phyloP scores from a whole-genome alignment of 1,139 yeast genomes.

The Protomyces lactucae-debilis region DNA sequence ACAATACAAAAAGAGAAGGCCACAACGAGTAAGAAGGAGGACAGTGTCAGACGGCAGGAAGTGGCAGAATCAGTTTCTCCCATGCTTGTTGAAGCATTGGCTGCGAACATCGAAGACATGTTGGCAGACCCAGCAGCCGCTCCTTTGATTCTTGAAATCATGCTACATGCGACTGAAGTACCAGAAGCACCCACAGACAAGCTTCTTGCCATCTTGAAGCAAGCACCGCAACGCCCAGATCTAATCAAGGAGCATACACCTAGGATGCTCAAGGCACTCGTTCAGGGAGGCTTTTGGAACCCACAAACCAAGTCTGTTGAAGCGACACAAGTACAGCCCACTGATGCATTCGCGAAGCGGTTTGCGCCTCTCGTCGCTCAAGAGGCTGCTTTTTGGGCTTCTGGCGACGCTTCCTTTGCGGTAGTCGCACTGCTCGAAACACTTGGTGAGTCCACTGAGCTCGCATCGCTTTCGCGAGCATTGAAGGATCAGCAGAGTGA shows the following conservation, averaged over 20 bases:
- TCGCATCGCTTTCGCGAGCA: neutral
- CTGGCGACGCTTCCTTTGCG: conserved; percentile 73
- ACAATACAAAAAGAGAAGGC: conserved; percentile 62
- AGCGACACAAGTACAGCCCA: conserved; percentile 46
- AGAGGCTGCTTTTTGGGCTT: conserved; percentile 61
- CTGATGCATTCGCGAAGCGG: conserved; percentile 58
- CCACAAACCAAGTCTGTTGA: conserved; percentile 52
- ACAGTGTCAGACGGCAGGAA: conserved; percentile 68
- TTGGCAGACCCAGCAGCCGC: conserved; percentile 71
- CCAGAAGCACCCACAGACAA: conserved; percentile 49
- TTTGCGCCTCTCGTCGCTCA: conserved; percentile 47
- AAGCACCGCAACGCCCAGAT: conserved; percentile 44
- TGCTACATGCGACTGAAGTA: conserved; percentile 54
- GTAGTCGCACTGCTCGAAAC: conserved; percentile 50
- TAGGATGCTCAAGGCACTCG: conserved; percentile 69
- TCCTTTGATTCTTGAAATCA: conserved; percentile 72
- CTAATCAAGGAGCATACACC: conserved; percentile 59
- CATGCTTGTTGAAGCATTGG: conserved; percentile 53
- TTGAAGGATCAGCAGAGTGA: neutral
- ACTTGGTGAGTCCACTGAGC: conserved; percentile 42
- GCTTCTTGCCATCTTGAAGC: conserved; percentile 57
- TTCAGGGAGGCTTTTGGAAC: conserved; percentile 69
- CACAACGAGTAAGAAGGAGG: conserved; percentile 76
- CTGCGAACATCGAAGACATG: conserved; percentile 48
- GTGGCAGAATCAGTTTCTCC: conserved; percentile 64